These are phyloP conservation scores for Davidsoniella virescens DNA, from an alignment of 2,329 filamentous ascomycete species.

Conservation along the genomic window DNA sequence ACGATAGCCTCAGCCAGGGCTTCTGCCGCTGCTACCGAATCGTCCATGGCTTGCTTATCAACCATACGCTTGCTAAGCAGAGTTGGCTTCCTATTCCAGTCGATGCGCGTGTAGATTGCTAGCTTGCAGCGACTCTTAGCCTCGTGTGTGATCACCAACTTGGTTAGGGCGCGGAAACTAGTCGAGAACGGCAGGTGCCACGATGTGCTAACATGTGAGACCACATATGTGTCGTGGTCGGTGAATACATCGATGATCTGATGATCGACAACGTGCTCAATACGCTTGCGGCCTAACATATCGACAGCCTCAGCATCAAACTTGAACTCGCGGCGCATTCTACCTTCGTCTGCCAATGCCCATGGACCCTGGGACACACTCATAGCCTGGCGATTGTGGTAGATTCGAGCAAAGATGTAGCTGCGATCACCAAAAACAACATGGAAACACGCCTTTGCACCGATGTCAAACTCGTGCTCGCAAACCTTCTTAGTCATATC, in stretches of 20 bases:
- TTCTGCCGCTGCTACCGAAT: constrained; percentile 55
- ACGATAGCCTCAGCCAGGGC: constrained; percentile 61
- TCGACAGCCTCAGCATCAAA: constrained; percentile 58
- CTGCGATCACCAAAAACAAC: constrained; percentile 94
- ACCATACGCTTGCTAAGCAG: constrained; percentile 43
- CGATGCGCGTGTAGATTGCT: constrained; percentile 72
- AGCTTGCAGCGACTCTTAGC: constrained; percentile 87
- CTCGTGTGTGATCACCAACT: constrained; percentile 85
- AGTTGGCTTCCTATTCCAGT: constrained; percentile 55
- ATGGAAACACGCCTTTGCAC: constrained; percentile 87
- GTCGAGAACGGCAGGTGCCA: constrained; percentile 78
- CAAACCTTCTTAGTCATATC: constrained; percentile 61
- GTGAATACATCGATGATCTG: constrained; percentile 74
- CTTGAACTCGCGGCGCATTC: constrained; percentile 61
- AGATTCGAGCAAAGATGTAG: constrained; percentile 80
- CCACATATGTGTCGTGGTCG: constrained; percentile 55
- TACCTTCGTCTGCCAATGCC: constrained; percentile 41
- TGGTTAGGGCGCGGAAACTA: constrained; percentile 68
- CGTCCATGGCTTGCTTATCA: constrained; percentile 58
- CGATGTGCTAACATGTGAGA: constrained; percentile 43
- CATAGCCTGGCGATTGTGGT: constrained; percentile 65
- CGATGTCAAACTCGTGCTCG: constrained; percentile 75
- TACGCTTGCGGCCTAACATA: constrained; percentile 44
- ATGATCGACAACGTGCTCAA: constrained; percentile 55
- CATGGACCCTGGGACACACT: constrained; percentile 78